phyloP scores from a whole-genome alignment of 495 filamentous ascomycete genomes.

The Neurospora sp. region DNA sequence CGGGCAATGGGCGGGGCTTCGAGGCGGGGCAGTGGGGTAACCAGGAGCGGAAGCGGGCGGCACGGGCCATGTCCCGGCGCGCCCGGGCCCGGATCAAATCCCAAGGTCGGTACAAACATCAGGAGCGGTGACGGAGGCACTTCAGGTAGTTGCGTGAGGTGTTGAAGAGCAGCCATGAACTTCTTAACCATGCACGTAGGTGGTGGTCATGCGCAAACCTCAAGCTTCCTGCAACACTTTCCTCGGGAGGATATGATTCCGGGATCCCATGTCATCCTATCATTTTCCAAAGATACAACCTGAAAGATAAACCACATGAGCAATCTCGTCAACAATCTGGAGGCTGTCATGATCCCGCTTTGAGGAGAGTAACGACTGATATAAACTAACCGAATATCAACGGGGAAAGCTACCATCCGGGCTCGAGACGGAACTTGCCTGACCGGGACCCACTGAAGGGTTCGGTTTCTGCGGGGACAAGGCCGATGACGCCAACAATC shows the following conservation, averaged over 20 bases:
- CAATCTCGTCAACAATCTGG: not conserved
- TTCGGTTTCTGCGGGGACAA: not conserved
- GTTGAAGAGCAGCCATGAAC: not conserved
- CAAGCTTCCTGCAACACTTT: not conserved
- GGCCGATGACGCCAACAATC: not conserved
- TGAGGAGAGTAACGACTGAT: not conserved
- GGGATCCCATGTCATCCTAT: not conserved
- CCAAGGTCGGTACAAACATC: not conserved
- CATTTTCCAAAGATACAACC: not conserved
- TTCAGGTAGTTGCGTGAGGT: not conserved
- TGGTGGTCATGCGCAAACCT: not conserved
- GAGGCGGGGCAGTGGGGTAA: not conserved
- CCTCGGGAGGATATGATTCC: not conserved
- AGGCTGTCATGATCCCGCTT: not conserved
- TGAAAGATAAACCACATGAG: not conserved
- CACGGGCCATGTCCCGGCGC: not conserved
- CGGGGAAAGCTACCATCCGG: not conserved
- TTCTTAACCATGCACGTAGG: not conserved
- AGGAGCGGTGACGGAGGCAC: not conserved
- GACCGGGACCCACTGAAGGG: not conserved
- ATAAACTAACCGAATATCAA: not conserved
- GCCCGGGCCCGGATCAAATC: not conserved
- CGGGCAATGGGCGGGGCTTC: not conserved
- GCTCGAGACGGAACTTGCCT: not conserved
- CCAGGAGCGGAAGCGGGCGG: not conserved